Evolutionary conservation across 768 basidiomycete genomes (phyloP).

Genomic region (Cystofilobasidium bisporidii): DNA sequence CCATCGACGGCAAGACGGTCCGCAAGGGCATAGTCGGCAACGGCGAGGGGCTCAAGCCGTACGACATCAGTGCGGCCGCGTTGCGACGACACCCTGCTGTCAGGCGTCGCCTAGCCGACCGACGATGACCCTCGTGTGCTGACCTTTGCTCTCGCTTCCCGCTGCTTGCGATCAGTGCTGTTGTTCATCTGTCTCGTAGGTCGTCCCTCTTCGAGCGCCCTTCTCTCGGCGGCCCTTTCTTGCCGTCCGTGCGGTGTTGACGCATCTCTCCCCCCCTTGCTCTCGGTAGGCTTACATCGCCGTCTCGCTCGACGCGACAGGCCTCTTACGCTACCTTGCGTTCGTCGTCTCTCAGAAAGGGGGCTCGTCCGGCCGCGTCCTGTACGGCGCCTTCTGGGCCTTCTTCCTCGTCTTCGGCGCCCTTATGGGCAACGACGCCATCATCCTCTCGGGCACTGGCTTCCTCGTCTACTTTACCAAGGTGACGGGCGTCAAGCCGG

Average conservation of each 20-base stretch:
- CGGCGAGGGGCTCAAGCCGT: slow-evolving; percentile 64
- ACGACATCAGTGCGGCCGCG: slow-evolving; percentile 54
- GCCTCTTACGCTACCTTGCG: slow-evolving; percentile 73
- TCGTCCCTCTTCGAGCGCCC: too few relatives aligned
- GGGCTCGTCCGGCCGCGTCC: slow-evolving; percentile 56
- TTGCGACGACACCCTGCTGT: background rate
- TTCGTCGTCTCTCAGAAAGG: slow-evolving; percentile 79
- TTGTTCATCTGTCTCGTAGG: slow-evolving; percentile 84
- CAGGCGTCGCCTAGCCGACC: background rate
- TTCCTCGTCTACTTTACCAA: slow-evolving; percentile 50
- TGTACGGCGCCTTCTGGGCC: slow-evolving; percentile 72
- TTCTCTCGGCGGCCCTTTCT: too few relatives aligned
- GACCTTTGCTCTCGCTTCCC: too few relatives aligned
- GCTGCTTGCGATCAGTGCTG: slow-evolving; percentile 53
- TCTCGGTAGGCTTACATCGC: slow-evolving; percentile 62
- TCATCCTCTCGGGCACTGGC: slow-evolving; percentile 56
- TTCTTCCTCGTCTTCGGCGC: slow-evolving; percentile 70
- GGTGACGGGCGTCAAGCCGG: slow-evolving; percentile 46
- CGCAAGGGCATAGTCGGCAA: slow-evolving; percentile 69
- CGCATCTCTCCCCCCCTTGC: background rate
- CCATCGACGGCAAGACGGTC: slow-evolving; percentile 46
- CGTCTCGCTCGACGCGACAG: slow-evolving; percentile 80
- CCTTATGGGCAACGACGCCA: slow-evolving; percentile 53
- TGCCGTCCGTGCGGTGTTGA: too few relatives aligned
- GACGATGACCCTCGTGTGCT: background rate